These are phyloP conservation scores for Lodderomyces pseudojiufengensis DNA, from an alignment of 1,139 yeast species.

Conservation along the genomic window DNA sequence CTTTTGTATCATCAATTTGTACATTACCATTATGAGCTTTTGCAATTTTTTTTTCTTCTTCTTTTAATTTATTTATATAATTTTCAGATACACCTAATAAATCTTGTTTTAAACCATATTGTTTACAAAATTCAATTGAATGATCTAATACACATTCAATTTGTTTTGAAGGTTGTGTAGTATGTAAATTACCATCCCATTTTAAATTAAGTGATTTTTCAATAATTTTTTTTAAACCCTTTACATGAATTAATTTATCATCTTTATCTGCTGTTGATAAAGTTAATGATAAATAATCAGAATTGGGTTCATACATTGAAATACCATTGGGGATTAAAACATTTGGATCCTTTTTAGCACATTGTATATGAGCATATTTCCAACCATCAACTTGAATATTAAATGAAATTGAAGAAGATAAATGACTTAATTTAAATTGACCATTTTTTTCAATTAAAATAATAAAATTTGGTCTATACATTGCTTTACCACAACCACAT, in stretches of 20 bases:
- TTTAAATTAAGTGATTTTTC: slow-evolving; percentile 3
- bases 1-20: neutral
- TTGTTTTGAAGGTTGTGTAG: slow-evolving; percentile 1
- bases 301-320: slow-evolving; percentile 7
- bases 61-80: slow-evolving; percentile 1
- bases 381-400: slow-evolving; percentile 32
- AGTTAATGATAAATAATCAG: slow-evolving; percentile 30
- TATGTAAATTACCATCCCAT: slow-evolving; percentile 3
- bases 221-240: slow-evolving; percentile 8
- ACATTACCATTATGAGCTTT: slow-evolving; percentile 1
- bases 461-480: slow-evolving; percentile 36
- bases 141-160: slow-evolving; percentile 17
- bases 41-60: neutral
- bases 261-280: slow-evolving; percentile 36
- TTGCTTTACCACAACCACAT: slow-evolving; percentile 36
- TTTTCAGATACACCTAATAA: slow-evolving; percentile 7
- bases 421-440: slow-evolving; percentile 25
- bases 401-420: slow-evolving; percentile 35
- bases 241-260: slow-evolving; percentile 27
- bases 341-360: slow-evolving; percentile 24
- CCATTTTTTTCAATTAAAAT: slow-evolving; percentile 21
- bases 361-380: slow-evolving; percentile 24
- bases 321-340: slow-evolving; percentile 37
- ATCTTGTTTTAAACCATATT: slow-evolving; percentile 16
- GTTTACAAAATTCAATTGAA: slow-evolving; percentile 18